Percentiles rank a stretch among this genome's conserved stretches.
These are phyloP conservation scores for Scenedesmus sp. DNA, from an alignment of 163 green algal species.

Conservation along the genomic window DNA sequence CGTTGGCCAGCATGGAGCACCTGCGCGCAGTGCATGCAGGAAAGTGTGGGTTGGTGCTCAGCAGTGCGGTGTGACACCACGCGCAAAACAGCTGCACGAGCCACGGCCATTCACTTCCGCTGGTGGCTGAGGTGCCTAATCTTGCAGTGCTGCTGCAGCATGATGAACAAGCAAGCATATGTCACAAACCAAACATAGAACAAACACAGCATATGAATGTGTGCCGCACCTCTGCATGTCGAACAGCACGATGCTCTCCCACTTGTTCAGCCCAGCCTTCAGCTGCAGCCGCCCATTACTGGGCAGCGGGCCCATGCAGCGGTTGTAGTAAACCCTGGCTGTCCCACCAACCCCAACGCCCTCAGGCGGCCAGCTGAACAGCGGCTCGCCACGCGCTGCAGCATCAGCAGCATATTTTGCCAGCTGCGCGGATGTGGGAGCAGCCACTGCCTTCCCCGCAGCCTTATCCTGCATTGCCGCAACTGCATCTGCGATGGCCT, in stretches of 20 bases:
- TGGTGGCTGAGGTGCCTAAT: too few relatives aligned
- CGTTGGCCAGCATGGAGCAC: not conserved
- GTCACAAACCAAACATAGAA: not conserved
- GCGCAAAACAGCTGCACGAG: too few relatives aligned
- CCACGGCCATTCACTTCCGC: too few relatives aligned
- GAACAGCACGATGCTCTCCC: constrained; percentile 78
- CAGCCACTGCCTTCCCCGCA: constrained; percentile 1
- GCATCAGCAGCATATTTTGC: constrained; percentile 51
- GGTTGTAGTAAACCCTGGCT: constrained; percentile 72
- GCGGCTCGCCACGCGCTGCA: constrained; percentile 6
- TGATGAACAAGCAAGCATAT: not conserved
- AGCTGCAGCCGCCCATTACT: constrained; percentile 54
- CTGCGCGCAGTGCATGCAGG: not conserved
- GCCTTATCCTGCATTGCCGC: constrained; percentile 14
- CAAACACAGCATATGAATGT: not conserved
- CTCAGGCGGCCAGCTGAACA: constrained; percentile 66
- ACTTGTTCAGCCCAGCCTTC: constrained; percentile 85
- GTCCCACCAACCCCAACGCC: constrained; percentile 46
- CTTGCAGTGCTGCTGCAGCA: not conserved
- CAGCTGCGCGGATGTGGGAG: constrained; percentile 47
- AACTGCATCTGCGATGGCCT: constrained; percentile 20
- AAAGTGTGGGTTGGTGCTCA: not conserved
- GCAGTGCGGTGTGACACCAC: not conserved
- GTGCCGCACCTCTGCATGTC: constrained; percentile 62
- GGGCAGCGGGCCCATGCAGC: constrained; percentile 59